Conservation (phyloP, 768 basidiomycete genomes). For the Mycena epipterygia region DNA sequence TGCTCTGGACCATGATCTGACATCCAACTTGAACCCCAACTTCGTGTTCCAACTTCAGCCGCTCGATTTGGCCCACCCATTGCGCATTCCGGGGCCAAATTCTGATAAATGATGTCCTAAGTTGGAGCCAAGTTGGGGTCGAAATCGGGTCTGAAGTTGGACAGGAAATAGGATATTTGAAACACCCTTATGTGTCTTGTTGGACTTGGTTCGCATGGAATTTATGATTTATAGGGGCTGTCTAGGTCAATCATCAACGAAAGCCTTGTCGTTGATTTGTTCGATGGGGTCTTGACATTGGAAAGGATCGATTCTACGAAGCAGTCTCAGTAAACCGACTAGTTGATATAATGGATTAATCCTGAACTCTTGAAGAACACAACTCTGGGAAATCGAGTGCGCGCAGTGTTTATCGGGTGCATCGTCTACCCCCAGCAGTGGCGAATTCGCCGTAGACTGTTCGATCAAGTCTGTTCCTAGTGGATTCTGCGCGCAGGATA, state of each 20-base stretch:
- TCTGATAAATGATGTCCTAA: too few relatives aligned
- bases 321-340: conserved; percentile 6
- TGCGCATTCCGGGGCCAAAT: too few relatives aligned
- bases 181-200: neutral
- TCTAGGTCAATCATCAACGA: conserved; percentile 30
- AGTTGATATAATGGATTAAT: too few relatives aligned
- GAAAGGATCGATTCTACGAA: neutral
- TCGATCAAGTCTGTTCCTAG: conserved; percentile 24
- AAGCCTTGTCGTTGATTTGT: conserved; percentile 18
- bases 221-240: too few relatives aligned
- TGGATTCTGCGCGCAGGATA: conserved; percentile 29
- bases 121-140: too few relatives aligned
- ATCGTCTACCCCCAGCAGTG: conserved; percentile 22
- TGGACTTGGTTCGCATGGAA: neutral
- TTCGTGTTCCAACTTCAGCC: too few relatives aligned
- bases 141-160: too few relatives aligned
- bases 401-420: conserved; percentile 21
- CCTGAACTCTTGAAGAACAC: neutral
- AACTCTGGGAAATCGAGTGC: conserved; percentile 32
- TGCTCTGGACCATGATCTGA: too few relatives aligned
- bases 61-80: too few relatives aligned
- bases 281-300: conserved; percentile 12
- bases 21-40: too few relatives aligned
- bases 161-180: too few relatives aligned
- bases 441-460: conserved; percentile 26